Evolutionary conservation across 148 eudicot species (phyloP).

Genomic region (Amaranthus cruentus): DNA sequence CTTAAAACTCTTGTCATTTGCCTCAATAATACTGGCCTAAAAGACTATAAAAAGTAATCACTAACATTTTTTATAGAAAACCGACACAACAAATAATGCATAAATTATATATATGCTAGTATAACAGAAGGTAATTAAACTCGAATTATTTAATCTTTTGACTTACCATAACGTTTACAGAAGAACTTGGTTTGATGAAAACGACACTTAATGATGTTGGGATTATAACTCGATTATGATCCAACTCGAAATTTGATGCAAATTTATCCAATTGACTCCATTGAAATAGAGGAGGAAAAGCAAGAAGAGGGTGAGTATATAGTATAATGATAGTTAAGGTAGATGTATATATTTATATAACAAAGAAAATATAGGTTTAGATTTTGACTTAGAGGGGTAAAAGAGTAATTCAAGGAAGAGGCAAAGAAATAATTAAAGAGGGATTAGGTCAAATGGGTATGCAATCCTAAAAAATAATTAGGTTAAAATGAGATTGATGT

Average conservation of each 20-base stretch:
- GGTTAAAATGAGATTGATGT: neutral
- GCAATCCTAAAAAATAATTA: neutral
- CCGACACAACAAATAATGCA: too few species aligned
- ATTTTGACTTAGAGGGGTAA: conserved; percentile 23
- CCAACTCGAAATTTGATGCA: neutral
- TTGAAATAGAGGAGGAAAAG: neutral
- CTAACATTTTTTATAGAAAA: neutral
- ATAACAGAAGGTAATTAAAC: neutral
- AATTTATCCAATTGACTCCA: neutral
- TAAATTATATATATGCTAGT: too few species aligned
- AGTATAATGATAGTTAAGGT: neutral
- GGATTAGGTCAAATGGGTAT: conserved; percentile 2
- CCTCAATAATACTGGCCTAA: conserved; percentile 39
- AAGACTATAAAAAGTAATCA: conserved; percentile 25
- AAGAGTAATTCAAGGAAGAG: conserved; percentile 3
- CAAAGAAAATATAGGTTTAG: neutral
- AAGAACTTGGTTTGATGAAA: neutral
- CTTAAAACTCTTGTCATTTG: conserved; percentile 36
- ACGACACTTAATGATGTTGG: too few species aligned
- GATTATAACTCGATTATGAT: too few species aligned
- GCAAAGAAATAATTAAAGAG: neutral
- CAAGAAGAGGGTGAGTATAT: neutral
- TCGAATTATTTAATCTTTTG: neutral
- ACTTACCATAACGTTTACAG: conserved; percentile 2
- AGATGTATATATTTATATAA: neutral